These are phyloP conservation scores for Aspergillus jensenii DNA, from an alignment of 2,329 filamentous ascomycete species.

Conservation along the genomic window DNA sequence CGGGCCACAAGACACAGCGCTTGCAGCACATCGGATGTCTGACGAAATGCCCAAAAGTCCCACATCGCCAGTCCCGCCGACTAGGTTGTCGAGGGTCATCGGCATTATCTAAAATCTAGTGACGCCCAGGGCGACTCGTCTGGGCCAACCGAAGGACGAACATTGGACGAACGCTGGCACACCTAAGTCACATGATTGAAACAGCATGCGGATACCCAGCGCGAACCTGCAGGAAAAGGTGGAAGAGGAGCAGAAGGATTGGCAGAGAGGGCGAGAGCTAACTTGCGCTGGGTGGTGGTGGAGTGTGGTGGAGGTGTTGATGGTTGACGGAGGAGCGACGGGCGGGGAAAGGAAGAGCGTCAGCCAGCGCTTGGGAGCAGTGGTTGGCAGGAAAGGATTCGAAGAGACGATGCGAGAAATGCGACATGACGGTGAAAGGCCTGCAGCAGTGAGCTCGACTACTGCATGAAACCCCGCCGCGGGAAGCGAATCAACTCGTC, in stretches of 20 bases:
- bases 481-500: conserved; percentile 19
- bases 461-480: conserved; percentile 20
- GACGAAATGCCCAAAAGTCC: conserved; percentile 28
- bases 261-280: conserved; percentile 18
- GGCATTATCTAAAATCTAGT: conserved; percentile 17
- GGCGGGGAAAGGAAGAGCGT: conserved; percentile 1
- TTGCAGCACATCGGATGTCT: conserved; percentile 32
- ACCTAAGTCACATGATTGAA: conserved; percentile 40
- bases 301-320: not conserved
- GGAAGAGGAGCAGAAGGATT: conserved; percentile 19
- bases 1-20: conserved; percentile 21
- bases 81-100: conserved; percentile 28
- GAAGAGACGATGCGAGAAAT: conserved; percentile 13
- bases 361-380: conserved; percentile 4
- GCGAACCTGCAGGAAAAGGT: conserved; percentile 29
- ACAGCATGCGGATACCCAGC: conserved; percentile 32
- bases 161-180: conserved; percentile 27
- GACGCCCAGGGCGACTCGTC: conserved; percentile 18
- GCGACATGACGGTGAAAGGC: conserved; percentile 19
- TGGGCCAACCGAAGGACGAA: conserved; percentile 21
- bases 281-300: conserved; percentile 13
- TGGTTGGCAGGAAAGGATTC: conserved; percentile 3
- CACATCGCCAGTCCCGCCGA: conserved; percentile 18
- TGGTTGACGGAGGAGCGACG: conserved; percentile 5
- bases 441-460: conserved; percentile 17